A percentile compares a stretch with the other conserved stretches of the same genome.
Conservation (phyloP, 2,329 filamentous ascomycete species). For the Taxawa tesnikishii region DNA sequence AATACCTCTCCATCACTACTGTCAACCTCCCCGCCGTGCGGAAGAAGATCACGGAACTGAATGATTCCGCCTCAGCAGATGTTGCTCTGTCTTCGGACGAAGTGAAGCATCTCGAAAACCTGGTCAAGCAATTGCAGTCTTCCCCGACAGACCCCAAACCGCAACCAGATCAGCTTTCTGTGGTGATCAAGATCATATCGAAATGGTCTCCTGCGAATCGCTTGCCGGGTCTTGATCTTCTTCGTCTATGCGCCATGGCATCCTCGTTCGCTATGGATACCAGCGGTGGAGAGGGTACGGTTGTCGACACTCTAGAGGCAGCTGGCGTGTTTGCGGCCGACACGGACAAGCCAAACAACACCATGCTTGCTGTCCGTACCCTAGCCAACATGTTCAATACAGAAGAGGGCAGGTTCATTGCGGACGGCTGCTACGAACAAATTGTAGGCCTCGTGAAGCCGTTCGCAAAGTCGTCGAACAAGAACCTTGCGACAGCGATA, state of each 20-base stretch:
- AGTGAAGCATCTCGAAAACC: slow-evolving; percentile 45
- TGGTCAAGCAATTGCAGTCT: slow-evolving; percentile 53
- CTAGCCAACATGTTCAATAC: slow-evolving; percentile 78
- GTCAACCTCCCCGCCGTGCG: slow-evolving; percentile 60
- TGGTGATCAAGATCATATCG: slow-evolving; percentile 53
- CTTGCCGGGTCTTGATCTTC: slow-evolving; percentile 72
- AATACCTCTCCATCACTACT: slow-evolving; percentile 64
- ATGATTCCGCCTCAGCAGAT: slow-evolving; percentile 23
- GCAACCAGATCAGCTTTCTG: slow-evolving; percentile 37
- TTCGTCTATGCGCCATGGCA: slow-evolving; percentile 66
- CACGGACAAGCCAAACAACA: slow-evolving; percentile 57
- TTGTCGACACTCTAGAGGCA: slow-evolving; percentile 48
- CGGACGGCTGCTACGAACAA: slow-evolving; percentile 45
- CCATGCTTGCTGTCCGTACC: slow-evolving; percentile 74
- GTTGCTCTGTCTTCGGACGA: slow-evolving; percentile 33
- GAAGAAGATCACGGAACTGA: slow-evolving; percentile 66
- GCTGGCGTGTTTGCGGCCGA: slow-evolving; percentile 45
- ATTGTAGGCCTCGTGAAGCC: slow-evolving; percentile 52
- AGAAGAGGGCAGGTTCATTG: slow-evolving; percentile 49
- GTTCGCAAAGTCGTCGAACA: slow-evolving; percentile 36
- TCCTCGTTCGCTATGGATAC: slow-evolving; percentile 52
- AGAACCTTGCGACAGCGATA: slow-evolving; percentile 67
- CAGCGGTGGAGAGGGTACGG: slow-evolving; percentile 40
- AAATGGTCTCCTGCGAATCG: slow-evolving; percentile 71
- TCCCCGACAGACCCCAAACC: slow-evolving; percentile 28